Base-by-base conservation (phyloP, 2,329 filamentous ascomycete species). In the Ramularia collo-cygni region DNA sequence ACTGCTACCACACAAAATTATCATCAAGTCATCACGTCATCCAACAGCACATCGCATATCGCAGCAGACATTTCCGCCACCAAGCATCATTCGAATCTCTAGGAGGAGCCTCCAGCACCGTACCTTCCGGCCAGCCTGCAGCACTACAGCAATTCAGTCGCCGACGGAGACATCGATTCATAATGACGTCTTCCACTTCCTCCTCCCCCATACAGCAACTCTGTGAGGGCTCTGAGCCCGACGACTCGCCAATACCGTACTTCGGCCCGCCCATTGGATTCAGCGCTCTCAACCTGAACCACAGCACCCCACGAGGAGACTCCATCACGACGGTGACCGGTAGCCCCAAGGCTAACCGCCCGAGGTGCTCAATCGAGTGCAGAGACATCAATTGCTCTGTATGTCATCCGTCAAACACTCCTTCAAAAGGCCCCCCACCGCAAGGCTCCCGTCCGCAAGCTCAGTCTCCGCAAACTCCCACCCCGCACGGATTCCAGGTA, bases 231-330 rank as follows among this genome's bases (percentile, higher is more conserved):
- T 39, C 30, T 26, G 30, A 18, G n/a, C 41, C 41, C 15, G 41
- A 43, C 27, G 16, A 18, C 15, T 13, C 12, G 8, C 17, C 28
- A 13, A 28, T 19, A 13, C 29, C 32, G n/a, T 40, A 44, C 42
- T 15, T 12, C 7, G 37, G 42, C 4, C 28, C 38, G n/a, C 42
- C 38, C 12, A 44, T 44, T 30, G 37, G 42, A 19, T 44, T 27
- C 29, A 26, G 31, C 8, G 37, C 37, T 21, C 26, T 32, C 19
- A 19, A 35, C 28, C 16, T 37, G 28, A 8, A 21, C 15, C 42
- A 44, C 33, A 17, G 10, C 32, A 24, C 24, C 8, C 36, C 31
- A 8, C 7, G 9, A 9, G 31, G 35, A 26, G 13, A 27, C 28
- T 30, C 13, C n/a, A 28, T 13, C n/a, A 30, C 21, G 21, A 24